Conservation (phyloP, 352 stramenopile species). For the Phytophthora constricta region DNA sequence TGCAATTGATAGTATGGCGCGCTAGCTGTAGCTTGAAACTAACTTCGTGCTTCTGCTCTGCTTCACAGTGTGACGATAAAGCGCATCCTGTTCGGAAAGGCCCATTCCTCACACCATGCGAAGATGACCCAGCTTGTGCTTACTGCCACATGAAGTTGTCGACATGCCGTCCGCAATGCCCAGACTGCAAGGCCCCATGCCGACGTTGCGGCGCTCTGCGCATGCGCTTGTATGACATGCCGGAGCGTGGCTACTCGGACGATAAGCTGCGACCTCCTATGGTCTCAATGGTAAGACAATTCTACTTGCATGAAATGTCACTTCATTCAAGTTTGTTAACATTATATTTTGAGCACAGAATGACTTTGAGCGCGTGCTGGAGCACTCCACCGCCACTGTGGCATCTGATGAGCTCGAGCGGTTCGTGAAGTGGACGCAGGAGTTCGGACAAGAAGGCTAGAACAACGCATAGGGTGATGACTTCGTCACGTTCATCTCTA, state of each 20-base stretch:
- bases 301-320: background rate
- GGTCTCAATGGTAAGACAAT: constrained; percentile 76
- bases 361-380: constrained; percentile 97
- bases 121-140: constrained; percentile 83
- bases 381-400: constrained; percentile 95
- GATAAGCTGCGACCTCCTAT: constrained; percentile 88
- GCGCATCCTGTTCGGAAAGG: constrained; percentile 63
- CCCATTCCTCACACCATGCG: constrained; percentile 78
- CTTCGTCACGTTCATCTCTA: constrained; percentile 29
- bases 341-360: constrained; percentile 51
- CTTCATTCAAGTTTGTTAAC: constrained; percentile 4
- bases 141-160: constrained; percentile 93
- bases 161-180: constrained; percentile 65
- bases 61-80: constrained; percentile 81
- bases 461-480: constrained; percentile 33
- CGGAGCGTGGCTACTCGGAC: constrained; percentile 81
- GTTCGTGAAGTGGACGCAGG: constrained; percentile 98
- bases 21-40: background rate
- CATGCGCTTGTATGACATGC: constrained; percentile 88
- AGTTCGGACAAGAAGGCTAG: constrained; percentile 99
- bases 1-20: background rate
- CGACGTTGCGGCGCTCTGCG: constrained; percentile 74
- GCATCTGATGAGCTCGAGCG: constrained; percentile 96
- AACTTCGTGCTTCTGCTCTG: constrained; percentile 1
- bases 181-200: constrained; percentile 75